Evolutionary conservation across 2,329 filamentous ascomycete genomes (phyloP).

Genomic region (Colletotrichum magnum): DNA sequence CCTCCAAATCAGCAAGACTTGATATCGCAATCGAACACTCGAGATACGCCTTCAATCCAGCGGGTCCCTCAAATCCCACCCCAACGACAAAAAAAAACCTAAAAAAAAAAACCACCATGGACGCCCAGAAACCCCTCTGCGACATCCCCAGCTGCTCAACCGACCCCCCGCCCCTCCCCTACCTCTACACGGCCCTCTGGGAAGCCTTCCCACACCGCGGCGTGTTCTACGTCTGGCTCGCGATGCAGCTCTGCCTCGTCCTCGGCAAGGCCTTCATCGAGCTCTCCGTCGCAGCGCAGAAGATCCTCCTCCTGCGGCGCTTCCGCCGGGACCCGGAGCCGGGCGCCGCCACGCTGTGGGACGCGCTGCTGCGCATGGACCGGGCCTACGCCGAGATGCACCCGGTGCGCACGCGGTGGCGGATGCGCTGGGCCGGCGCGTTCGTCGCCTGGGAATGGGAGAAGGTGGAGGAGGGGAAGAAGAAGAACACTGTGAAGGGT

Average conservation of each 20-base stretch:
- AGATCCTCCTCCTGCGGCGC: not conserved
- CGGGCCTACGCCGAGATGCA: not conserved
- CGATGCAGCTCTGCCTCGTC: not conserved
- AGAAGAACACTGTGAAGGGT: too few species aligned
- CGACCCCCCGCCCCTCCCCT: conserved; percentile 2
- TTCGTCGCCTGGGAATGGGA: not conserved
- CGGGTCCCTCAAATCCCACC: too few species aligned
- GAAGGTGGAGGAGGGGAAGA: too few species aligned
- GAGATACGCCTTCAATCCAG: too few species aligned
- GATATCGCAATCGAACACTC: not conserved
- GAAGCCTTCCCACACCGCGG: not conserved
- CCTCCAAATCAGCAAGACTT: too few species aligned
- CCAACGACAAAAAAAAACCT: too few species aligned
- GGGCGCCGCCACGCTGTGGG: not conserved
- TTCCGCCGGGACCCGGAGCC: not conserved
- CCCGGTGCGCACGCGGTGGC: not conserved
- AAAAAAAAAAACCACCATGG: too few species aligned
- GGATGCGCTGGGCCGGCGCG: not conserved
- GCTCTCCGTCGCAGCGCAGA: not conserved
- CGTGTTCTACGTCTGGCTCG: not conserved
- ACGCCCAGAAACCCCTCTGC: not conserved
- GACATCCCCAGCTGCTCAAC: not conserved
- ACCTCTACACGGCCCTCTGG: not conserved
- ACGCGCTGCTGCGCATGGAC: not conserved
- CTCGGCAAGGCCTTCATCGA: not conserved